phyloP scores from a whole-genome alignment of 176 grass and related monocot species.

The Urochloa ruziziensis region DNA sequence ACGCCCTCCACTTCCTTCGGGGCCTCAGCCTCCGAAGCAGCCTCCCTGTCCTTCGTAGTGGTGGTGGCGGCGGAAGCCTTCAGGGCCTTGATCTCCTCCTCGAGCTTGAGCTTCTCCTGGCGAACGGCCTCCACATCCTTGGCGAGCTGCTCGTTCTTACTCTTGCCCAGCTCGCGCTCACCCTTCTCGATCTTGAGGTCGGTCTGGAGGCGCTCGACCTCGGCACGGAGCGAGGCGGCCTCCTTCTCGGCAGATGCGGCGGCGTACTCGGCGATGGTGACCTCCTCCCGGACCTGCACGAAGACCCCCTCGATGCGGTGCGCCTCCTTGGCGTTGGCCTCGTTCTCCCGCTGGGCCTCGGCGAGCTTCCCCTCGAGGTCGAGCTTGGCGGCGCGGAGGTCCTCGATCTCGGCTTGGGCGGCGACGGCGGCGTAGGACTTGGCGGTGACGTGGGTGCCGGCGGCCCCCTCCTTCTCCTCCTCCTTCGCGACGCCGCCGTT shows the following conservation, averaged over 20 bases:
- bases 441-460: slow-evolving; percentile 13
- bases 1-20: slow-evolving; percentile 9
- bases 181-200: slow-evolving; percentile 22
- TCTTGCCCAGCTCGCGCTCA: slow-evolving; percentile 4
- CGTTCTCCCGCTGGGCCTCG: slow-evolving; percentile 24
- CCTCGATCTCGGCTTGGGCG: slow-evolving; percentile 46
- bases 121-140: slow-evolving; percentile 17
- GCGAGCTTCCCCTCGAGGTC: slow-evolving; percentile 50
- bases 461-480: background rate
- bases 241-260: slow-evolving; percentile 25
- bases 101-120: slow-evolving; percentile 38
- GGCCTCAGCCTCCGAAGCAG: background rate
- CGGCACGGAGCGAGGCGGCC: slow-evolving; percentile 4
- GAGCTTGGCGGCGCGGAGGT: slow-evolving; percentile 40
- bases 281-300: slow-evolving; percentile 30
- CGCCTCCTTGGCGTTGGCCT: slow-evolving; percentile 12
- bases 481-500: slow-evolving; percentile 12
- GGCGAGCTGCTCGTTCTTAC: background rate
- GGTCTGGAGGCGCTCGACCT: slow-evolving; percentile 32
- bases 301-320: slow-evolving; percentile 42
- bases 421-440: slow-evolving; percentile 44
- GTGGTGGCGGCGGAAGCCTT: slow-evolving; percentile 22
- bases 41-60: slow-evolving; percentile 26
- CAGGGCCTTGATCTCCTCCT: slow-evolving; percentile 39
- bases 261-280: slow-evolving; percentile 23